Percentiles rank a stretch among this genome's conserved stretches.
These are phyloP conservation scores for Ilex asprella DNA, from an alignment of 257 asterid genomes.

Conservation along the genomic window DNA sequence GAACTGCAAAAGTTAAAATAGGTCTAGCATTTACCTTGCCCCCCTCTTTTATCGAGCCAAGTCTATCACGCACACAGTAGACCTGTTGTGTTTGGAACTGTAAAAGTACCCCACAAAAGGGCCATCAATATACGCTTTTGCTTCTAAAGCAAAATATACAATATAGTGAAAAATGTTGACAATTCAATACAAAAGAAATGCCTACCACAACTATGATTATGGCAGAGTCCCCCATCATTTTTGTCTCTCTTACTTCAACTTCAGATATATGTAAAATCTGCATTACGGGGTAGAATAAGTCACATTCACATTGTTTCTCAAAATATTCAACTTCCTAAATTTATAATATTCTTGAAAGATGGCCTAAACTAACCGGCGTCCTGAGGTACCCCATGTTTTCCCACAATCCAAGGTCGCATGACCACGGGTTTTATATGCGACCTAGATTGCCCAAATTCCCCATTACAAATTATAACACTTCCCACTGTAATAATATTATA, in stretches of 20 bases:
- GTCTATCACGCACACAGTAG: conserved; percentile 73
- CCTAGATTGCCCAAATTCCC: no score
- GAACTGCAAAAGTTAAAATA: neutral
- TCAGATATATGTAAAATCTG: conserved; percentile 94
- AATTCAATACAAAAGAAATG: neutral
- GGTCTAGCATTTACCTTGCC: conserved; percentile 54
- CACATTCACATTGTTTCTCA: no score
- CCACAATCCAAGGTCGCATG: no score
- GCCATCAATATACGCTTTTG: conserved; percentile 9
- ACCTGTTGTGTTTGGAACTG: conserved; percentile 99
- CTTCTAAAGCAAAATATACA: neutral
- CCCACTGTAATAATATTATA: no score
- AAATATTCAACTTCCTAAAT: no score
- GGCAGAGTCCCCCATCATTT: conserved; percentile 96
- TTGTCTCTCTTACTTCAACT: conserved; percentile 79
- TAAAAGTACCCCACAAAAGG: conserved; percentile 12
- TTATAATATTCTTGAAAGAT: no score
- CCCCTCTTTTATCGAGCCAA: conserved; percentile 79
- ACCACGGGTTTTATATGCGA: no score
- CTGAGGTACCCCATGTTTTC: no score
- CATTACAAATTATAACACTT: no score
- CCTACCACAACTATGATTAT: conserved; percentile 74
- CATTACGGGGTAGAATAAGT: conserved; percentile 13
- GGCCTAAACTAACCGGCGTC: no score
- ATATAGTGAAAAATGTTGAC: neutral